Base-by-base conservation (phyloP, 768 basidiomycete genomes). In the Pisolithus albus region DNA sequence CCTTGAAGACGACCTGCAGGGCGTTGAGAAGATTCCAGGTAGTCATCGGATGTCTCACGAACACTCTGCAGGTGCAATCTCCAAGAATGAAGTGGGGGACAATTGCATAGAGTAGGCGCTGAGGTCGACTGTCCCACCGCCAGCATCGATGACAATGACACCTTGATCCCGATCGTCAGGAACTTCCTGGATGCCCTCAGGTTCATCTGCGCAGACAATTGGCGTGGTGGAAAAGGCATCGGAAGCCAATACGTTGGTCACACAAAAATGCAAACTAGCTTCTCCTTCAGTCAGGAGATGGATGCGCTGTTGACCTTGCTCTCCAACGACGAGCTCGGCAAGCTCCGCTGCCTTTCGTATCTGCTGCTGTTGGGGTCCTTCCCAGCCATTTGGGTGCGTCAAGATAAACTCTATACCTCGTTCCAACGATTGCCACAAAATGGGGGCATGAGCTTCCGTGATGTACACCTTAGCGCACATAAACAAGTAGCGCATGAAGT, bases 371-470 rank as follows among this genome's bases (percentile, higher is more conserved):
- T 83, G 82, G 1, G 61, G 61, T 3, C 79, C 78, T 53, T 77
- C 81, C 83, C 81, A 84, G 0, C 78, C 81, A 54, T 83, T 84
- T 1, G 82, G 82, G 53, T 83, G 81, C 1, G 75, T 74, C 9
- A 84, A 66, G 7, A 84, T 67, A 47, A 78, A 77, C 34, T 79
- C 72, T 26, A 78, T 75, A 11, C 55, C 57, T 7, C 64, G 52
- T 51, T 74, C 65, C 4, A 81, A 49, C 0, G 70, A 72, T 0
- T 59, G 56, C 79, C 78, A 81, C 2, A 79, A 55, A 5, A 66
- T 63, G 2, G 49, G 59, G 0, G 66, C 56, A 46, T 77, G 75
- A 1, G 67, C 66, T 30, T 79, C 75, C 3, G 58, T 57, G 48
- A 83, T 80, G 45, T 75, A 81, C 1, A 54, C 54, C 41, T 61